Percentiles rank a stretch among this genome's conserved stretches.
Conservation (phyloP, 768 basidiomycete species). For the Mycena amicta region DNA sequence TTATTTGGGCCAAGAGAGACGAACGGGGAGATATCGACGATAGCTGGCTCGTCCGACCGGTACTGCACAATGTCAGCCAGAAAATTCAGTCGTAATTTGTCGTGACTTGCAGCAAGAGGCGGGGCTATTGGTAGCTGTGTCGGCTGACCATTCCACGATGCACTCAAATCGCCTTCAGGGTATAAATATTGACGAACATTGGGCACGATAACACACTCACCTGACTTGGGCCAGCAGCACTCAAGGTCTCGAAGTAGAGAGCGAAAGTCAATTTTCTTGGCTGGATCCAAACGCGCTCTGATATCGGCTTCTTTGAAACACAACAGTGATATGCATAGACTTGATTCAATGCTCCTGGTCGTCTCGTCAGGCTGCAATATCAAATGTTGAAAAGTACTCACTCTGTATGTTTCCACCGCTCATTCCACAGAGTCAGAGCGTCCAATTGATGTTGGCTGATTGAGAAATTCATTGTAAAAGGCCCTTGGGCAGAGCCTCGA, state of each 20-base stretch:
- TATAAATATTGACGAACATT: neutral
- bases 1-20: constrained; percentile 43
- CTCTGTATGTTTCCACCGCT: constrained; percentile 35
- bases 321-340: constrained; percentile 50
- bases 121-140: constrained; percentile 43
- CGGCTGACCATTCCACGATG: constrained; percentile 30
- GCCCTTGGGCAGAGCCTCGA: constrained; percentile 24
- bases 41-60: constrained; percentile 40
- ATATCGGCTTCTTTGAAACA: constrained; percentile 28
- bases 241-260: constrained; percentile 28
- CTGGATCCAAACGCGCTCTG: constrained; percentile 14
- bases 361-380: constrained; percentile 23
- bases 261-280: constrained; percentile 21
- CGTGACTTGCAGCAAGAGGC: constrained; percentile 38
- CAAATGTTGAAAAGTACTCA: constrained; percentile 29
- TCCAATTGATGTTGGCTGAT: constrained; percentile 26
- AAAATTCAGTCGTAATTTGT: too few relatives aligned
- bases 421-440: constrained; percentile 36
- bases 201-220: too few relatives aligned
- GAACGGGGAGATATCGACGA: constrained; percentile 55
- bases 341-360: constrained; percentile 28
- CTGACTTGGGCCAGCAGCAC: constrained; percentile 48
- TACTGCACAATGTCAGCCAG: constrained; percentile 33
- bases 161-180: constrained; percentile 30
- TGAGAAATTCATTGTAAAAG: constrained; percentile 27